Conservation (phyloP, 2,329 filamentous ascomycete genomes). For the Monilinia aucupariae region DNA sequence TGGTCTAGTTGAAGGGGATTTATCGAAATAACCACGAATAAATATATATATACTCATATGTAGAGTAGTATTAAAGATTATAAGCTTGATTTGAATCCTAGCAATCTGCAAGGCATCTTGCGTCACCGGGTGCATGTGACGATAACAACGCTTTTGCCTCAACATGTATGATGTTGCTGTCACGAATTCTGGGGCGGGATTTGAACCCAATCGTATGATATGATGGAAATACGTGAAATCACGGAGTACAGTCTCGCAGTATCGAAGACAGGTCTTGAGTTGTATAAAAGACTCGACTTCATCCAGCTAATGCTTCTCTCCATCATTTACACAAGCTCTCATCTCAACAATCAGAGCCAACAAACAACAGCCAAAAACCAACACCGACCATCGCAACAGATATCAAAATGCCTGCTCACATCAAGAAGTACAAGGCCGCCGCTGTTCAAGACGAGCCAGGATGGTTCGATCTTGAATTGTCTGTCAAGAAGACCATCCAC, state of each 20-base stretch:
- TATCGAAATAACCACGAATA: too few relatives aligned
- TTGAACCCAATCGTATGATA: conserved; percentile 8
- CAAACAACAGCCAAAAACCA: neutral
- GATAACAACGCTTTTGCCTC: neutral
- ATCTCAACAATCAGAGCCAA: neutral
- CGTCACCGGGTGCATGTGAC: neutral
- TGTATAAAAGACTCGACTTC: conserved; percentile 10
- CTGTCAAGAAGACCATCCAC: conserved; percentile 51
- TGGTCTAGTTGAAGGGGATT: too few relatives aligned
- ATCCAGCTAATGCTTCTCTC: neutral
- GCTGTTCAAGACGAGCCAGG: conserved; percentile 53
- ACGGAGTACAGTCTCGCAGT: neutral
- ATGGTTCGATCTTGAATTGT: conserved; percentile 53
- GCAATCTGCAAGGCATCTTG: neutral
- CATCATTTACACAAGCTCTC: neutral
- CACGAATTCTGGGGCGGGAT: conserved; percentile 5
- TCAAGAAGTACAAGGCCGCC: conserved; percentile 35
- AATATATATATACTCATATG: too few relatives aligned
- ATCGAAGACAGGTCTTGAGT: neutral
- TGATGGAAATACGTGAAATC: neutral
- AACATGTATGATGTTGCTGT: neutral
- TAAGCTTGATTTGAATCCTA: neutral
- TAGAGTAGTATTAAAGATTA: too few relatives aligned
- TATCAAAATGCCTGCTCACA: conserved; percentile 13
- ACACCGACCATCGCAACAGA: neutral